A percentile compares a stretch with the other conserved stretches of the same genome.
These are phyloP conservation scores for Musa schizocarpa DNA, from an alignment of 176 grass and related monocot genomes.

Conservation along the genomic window DNA sequence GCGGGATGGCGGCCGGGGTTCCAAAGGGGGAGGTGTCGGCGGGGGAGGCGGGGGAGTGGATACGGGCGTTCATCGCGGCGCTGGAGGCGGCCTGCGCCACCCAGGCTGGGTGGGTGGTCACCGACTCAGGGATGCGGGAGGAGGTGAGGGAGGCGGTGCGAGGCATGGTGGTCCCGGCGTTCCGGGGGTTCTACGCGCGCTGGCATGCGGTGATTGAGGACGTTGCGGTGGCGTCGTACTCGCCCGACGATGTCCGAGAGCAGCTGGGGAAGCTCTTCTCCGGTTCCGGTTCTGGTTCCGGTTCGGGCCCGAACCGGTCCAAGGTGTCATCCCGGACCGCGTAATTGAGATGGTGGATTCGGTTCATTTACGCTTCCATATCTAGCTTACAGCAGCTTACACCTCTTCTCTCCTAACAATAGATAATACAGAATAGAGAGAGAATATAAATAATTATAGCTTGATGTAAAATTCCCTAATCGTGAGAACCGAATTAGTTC, in stretches of 20 bases:
- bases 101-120: conserved; percentile 42
- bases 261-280: background rate
- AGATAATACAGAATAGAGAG: no score
- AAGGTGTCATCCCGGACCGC: background rate
- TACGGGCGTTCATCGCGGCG: conserved; percentile 12
- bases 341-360: background rate
- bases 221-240: conserved; percentile 14
- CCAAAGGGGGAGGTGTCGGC: background rate
- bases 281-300: background rate
- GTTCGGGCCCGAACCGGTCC: background rate
- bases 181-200: conserved; percentile 48
- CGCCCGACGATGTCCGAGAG: background rate
- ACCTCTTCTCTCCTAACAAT: no score
- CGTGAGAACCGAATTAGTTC: no score
- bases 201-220: conserved; percentile 13
- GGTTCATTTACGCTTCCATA: no score
- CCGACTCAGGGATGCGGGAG: conserved; percentile 29
- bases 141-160: conserved; percentile 30
- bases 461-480: no score
- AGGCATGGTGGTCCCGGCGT: conserved; percentile 39
- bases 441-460: no score
- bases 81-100: conserved; percentile 18
- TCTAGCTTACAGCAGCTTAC: no score
- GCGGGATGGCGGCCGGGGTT: background rate
- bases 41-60: conserved; percentile 12